Evolutionary conservation across 2,329 filamentous ascomycete species (phyloP), one percentile per base, ranked within the genome.

Genomic region (Verticillium albo-atrum): DNA sequence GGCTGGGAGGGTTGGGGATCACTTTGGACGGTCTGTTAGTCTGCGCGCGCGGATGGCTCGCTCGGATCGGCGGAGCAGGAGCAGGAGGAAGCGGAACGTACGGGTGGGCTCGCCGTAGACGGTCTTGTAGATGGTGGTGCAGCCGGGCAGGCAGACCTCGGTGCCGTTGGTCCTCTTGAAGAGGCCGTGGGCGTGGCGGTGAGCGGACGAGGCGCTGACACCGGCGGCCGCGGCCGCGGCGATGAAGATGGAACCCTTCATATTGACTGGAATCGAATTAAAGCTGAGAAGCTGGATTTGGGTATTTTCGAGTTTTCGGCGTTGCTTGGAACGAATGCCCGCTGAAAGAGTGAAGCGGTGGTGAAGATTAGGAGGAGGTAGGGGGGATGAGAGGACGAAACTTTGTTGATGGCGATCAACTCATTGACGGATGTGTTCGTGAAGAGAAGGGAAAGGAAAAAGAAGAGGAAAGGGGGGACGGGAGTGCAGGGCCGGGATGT

Each of bases 271-370:
- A 68, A 67, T 71, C 71, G 66, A 67, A 65, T 68, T 65, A 58
- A 63, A 64, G 62, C 58, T 58, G 54, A 59, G 59, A 54, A 65
- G 56, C 63, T 58, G 57, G 58, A 61, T 61, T 61, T 59, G 54
- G 67, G 65, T 66, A 64, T 70, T 60, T 66, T 65, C 62, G 57
- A 61, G 58, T 65, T 68, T 67, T 68, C 65, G 68, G 63, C 68
- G 61, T 47, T 53, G 35, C 61, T 20, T 59, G 69, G 74, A 89
- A 89, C 77, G 87, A 90, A 80, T 87, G 88, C 85, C 90, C 89
- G 90, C 90, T 92, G 79, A 93, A 92, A 75, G 90, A 91, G 87
- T 91, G 89, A 91, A 91, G 88, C 88, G 88, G 88, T 88, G 71
- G 76, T 80, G 72, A 68, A 67, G 68, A 63, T 66, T 47, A 47